Percentiles rank a stretch among this genome's conserved stretches.
Conservation (phyloP, 2,329 filamentous ascomycete genomes). For the Scytalidium sp. region DNA sequence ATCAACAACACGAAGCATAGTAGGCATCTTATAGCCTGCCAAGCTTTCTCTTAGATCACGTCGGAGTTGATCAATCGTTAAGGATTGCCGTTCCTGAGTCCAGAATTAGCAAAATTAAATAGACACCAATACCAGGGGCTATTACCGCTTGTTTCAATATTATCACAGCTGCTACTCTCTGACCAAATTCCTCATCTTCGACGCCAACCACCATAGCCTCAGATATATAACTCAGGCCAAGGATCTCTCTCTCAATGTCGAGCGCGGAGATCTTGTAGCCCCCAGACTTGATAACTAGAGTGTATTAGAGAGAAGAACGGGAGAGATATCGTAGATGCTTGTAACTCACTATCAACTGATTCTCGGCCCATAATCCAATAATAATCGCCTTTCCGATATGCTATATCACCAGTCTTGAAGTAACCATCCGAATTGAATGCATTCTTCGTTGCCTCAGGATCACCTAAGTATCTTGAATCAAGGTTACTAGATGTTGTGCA, state of each 20-base stretch:
- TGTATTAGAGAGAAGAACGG: neutral
- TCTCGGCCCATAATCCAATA: conserved; percentile 41
- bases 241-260: conserved; percentile 41
- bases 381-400: conserved; percentile 34
- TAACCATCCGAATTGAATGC: conserved; percentile 70
- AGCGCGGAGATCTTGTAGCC: conserved; percentile 44
- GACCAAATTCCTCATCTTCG: conserved; percentile 40
- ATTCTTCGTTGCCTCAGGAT: conserved; percentile 33
- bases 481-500: neutral
- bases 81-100: neutral
- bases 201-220: conserved; percentile 44
- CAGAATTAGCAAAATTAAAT: neutral
- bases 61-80: neutral
- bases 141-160: neutral
- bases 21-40: conserved; percentile 1
- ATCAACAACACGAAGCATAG: neutral
- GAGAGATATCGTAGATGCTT: neutral
- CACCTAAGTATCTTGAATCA: neutral
- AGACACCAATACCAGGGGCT: neutral
- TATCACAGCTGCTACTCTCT: conserved; percentile 39
- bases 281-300: conserved; percentile 36
- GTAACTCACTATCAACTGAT: conserved; percentile 31
- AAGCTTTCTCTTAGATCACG: neutral
- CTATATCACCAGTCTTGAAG: conserved; percentile 71
- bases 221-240: conserved; percentile 38